A percentile compares a stretch with the other conserved stretches of the same genome.
These are phyloP conservation scores for Silene latifolia DNA, from an alignment of 148 eudicot species.

Conservation along the genomic window DNA sequence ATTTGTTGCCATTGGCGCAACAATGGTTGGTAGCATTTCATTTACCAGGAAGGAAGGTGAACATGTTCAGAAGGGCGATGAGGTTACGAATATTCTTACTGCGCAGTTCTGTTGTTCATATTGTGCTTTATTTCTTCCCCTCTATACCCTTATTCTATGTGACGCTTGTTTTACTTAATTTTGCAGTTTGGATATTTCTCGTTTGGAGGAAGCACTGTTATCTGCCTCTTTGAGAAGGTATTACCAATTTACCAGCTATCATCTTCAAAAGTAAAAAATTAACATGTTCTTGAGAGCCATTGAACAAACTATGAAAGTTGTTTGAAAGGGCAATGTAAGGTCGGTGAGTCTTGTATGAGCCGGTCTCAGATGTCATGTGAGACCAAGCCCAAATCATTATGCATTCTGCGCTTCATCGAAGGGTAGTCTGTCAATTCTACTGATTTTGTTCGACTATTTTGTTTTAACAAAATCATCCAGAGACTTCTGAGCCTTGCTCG, in stretches of 20 bases:
- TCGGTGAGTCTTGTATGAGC: no score
- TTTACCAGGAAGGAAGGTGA: constrained; percentile 72
- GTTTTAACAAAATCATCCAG: not conserved
- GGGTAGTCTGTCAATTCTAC: no score
- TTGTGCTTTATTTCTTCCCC: not conserved
- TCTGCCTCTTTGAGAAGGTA: constrained; percentile 95
- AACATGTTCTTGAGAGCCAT: not conserved
- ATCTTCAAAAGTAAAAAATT: not conserved
- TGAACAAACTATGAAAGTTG: not conserved
- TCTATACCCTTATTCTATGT: not conserved
- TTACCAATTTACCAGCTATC: constrained; percentile 21
- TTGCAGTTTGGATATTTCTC: constrained; percentile 94
- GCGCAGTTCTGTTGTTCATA: not conserved
- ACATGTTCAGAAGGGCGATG: constrained; percentile 77
- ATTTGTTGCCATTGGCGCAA: constrained; percentile 96
- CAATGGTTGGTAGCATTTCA: constrained; percentile 97
- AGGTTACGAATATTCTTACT: constrained; percentile 44
- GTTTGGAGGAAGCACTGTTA: constrained; percentile 97
- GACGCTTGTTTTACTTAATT: constrained; percentile 6
- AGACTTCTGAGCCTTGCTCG: not conserved
- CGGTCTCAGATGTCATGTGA: no score
- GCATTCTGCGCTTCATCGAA: not conserved
- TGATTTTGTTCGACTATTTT: not conserved
- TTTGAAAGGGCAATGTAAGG: not conserved
- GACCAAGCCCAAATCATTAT: not conserved